phyloP scores from a whole-genome alignment of 345 rosid species.

The Eucalyptus tenuipes region DNA sequence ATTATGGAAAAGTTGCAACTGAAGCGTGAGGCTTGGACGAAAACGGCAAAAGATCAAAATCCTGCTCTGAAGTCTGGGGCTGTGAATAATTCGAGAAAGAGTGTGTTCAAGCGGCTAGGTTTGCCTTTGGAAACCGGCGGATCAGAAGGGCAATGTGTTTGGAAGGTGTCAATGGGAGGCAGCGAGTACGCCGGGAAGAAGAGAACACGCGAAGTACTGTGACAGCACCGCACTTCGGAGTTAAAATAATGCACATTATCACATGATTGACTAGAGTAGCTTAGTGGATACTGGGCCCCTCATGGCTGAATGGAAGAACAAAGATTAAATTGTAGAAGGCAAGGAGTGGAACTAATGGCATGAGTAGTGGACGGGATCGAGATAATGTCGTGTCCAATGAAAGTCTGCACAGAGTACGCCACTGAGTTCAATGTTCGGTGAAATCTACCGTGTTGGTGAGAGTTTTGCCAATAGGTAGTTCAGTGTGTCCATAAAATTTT shows the following conservation, averaged over 20 bases:
- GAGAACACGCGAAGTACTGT: background rate
- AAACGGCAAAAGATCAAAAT: background rate
- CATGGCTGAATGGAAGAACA: background rate
- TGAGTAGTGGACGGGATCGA: background rate
- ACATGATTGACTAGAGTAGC: background rate
- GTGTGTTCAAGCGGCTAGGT: background rate
- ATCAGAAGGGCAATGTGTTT: background rate
- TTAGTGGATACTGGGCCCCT: background rate
- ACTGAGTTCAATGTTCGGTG: background rate
- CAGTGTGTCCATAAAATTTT: background rate
- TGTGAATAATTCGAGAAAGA: background rate
- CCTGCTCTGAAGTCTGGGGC: background rate
- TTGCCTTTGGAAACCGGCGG: background rate
- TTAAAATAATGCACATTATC: background rate
- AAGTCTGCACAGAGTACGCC: background rate
- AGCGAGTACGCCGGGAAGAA: background rate
- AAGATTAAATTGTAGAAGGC: background rate
- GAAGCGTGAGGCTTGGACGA: background rate
- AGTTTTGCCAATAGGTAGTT: background rate
- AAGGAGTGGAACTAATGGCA: background rate
- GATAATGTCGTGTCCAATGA: background rate
- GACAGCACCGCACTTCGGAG: background rate
- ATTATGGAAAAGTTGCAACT: conserved; percentile 10
- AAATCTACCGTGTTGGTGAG: background rate
- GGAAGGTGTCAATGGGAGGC: background rate